Conservation (phyloP, 768 basidiomycete species). For the Amanita molliuscula region DNA sequence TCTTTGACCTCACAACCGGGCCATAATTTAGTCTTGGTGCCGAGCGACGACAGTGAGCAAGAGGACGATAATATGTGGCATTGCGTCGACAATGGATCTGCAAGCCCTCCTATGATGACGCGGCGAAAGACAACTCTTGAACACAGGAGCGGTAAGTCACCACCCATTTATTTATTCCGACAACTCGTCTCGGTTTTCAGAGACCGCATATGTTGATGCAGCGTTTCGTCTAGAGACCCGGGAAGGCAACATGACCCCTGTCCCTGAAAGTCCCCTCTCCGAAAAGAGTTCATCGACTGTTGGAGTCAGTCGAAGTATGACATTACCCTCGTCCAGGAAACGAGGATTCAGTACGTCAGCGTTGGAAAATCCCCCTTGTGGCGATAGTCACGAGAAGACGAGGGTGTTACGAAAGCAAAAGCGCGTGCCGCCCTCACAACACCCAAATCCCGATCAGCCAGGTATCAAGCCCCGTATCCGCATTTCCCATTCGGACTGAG, state of each 20-base stretch:
- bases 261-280: conserved; percentile 3
- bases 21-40: conserved; percentile 1
- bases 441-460: background rate
- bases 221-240: conserved; percentile 5
- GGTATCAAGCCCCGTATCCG: background rate
- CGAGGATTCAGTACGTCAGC: conserved; percentile 1
- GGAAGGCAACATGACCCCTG: conserved; percentile 4
- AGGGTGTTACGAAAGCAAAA: conserved; percentile 6
- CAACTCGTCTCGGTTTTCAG: conserved; percentile 1
- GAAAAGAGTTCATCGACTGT: conserved; percentile 1
- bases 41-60: conserved; percentile 1
- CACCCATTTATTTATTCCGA: background rate
- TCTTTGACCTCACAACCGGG: background rate
- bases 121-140: conserved; percentile 5
- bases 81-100: background rate
- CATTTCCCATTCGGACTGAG: background rate
- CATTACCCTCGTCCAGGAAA: conserved; percentile 1
- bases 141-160: conserved; percentile 4
- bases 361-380: background rate
- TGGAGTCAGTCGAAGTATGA: conserved; percentile 5
- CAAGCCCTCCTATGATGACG: background rate
- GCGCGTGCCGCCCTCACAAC: background rate
- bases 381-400: background rate
- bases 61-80: background rate
- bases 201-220: conserved; percentile 3